Base-by-base conservation (phyloP, 2,329 filamentous ascomycete species). In the Sclerotinia spermophila region DNA sequence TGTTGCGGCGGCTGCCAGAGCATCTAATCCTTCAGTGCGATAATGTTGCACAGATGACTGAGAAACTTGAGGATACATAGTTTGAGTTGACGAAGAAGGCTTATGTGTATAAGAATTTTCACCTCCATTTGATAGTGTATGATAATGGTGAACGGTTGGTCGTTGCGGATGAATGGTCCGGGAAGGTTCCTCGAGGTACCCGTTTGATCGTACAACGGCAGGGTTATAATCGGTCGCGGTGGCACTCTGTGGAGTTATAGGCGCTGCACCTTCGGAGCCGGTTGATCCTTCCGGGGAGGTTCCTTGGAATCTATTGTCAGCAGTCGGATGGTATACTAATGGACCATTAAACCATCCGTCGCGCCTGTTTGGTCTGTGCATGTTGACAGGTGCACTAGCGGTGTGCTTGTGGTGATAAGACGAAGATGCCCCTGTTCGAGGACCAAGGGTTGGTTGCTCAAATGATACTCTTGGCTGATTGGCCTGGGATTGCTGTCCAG, bases 291-390 rank as follows among this genome's bases (percentile, higher is more conserved):
- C 85, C 0, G 85, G 85, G 2, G 85, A 86, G 0, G 84, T 85
- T 19, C 85, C 82, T 67, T 85, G 83, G 13, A 76, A 74, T 56
- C 67, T 68, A 33, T 64, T 56, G 38, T 73, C 71, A 53, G 51
- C 27, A 56, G 75, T 74, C 13, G 76, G 71, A 67, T 79, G 74
- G 69, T 77, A 72, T 17, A 72, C 60, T n/a, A 82, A 73, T 38
- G 85, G 85, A 17, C 85, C 86, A 71, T 92, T 88, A 76, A 93
- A 93, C 90, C 91, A 94, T 1, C 86, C 91, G 71, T 90, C 89
- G 3, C 91, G 86, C 77, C 91, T 92, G 42, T 82, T 82, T 73
- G 87, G 88, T 13, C 87, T 84, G 5, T 86, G 83, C 0, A 86
- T 88, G 15, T 86, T 81, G 0, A 84, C 82, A 0, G 87, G 87